These are phyloP conservation scores for Podospora fimiseda DNA, from an alignment of 495 filamentous ascomycete species.

Conservation along the genomic window DNA sequence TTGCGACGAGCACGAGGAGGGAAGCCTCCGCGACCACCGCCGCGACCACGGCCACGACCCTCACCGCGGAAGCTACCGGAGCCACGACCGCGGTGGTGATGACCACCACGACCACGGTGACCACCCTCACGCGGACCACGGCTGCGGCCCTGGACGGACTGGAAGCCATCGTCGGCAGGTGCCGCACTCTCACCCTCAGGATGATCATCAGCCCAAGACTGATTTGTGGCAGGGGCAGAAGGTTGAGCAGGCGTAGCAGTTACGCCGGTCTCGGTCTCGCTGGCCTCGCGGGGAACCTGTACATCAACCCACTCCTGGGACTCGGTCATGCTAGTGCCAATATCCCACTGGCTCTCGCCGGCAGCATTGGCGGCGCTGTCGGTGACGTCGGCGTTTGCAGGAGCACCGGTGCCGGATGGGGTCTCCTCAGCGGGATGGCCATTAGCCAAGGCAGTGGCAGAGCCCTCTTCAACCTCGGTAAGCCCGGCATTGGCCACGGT, in stretches of 20 bases:
- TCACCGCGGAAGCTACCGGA: constrained; percentile 36
- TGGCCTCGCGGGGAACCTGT: constrained; percentile 58
- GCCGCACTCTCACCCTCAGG: constrained; percentile 13
- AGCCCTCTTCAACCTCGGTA: constrained; percentile 55
- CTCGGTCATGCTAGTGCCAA: constrained; percentile 44
- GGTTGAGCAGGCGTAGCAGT: constrained; percentile 46
- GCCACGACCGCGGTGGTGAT: constrained; percentile 43
- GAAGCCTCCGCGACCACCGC: constrained; percentile 21
- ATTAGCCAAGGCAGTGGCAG: constrained; percentile 39
- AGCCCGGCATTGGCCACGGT: constrained; percentile 69
- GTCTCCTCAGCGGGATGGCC: constrained; percentile 43
- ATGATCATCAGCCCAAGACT: constrained; percentile 22
- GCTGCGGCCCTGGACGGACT: constrained; percentile 55
- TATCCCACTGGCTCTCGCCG: constrained; percentile 64
- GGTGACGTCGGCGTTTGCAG: constrained; percentile 51
- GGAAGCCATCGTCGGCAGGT: constrained; percentile 56
- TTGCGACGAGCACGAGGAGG: constrained; percentile 18
- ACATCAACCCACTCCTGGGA: constrained; percentile 68
- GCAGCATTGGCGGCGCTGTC: constrained; percentile 60
- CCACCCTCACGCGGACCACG: constrained; percentile 51
- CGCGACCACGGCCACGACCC: constrained; percentile 38
- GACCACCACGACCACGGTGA: constrained; percentile 47
- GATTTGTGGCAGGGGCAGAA: constrained; percentile 36
- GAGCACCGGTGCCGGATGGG: constrained; percentile 32
- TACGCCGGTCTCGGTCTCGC: constrained; percentile 65